phyloP scores from a whole-genome alignment of 2,329 filamentous ascomycete genomes.

The Fusarium sp. region DNA sequence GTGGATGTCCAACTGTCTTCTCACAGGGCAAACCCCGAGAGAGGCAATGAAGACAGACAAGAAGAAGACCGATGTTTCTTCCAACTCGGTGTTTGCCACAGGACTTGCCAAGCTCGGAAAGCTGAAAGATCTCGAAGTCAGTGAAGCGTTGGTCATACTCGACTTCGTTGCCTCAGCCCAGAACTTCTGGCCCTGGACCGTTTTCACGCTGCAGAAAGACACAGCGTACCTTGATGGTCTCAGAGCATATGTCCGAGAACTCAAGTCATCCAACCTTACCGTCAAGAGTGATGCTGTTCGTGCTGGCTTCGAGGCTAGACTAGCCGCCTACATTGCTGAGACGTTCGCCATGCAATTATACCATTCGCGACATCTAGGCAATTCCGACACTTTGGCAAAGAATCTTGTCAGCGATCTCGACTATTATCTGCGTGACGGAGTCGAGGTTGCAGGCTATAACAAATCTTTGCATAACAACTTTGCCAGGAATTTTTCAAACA shows the following conservation, averaged over 20 bases:
- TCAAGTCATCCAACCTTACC: constrained; percentile 64
- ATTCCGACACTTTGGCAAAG: constrained; percentile 72
- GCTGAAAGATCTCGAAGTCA: constrained; percentile 72
- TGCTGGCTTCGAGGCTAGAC: constrained; percentile 71
- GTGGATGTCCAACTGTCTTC: constrained; percentile 93
- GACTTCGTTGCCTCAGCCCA: constrained; percentile 90
- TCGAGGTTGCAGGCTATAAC: constrained; percentile 86
- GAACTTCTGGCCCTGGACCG: constrained; percentile 96
- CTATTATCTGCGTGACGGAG: constrained; percentile 83
- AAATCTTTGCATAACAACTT: constrained; percentile 87
- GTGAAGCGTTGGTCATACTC: constrained; percentile 78
- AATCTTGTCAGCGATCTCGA: constrained; percentile 78
- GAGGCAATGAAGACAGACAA: constrained; percentile 72
- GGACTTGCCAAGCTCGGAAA: constrained; percentile 77
- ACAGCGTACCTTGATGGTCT: constrained; percentile 77
- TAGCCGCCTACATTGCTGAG: constrained; percentile 86
- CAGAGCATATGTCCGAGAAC: constrained; percentile 72
- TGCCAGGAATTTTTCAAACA: constrained; percentile 82
- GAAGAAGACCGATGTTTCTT: constrained; percentile 61
- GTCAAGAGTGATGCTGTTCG: constrained; percentile 66
- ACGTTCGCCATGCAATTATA: constrained; percentile 93
- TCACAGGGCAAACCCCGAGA: constrained; percentile 87
- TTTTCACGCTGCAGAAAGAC: constrained; percentile 81
- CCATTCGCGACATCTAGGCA: constrained; percentile 80
- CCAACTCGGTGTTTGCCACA: constrained; percentile 75